A percentile compares a stretch with the other conserved stretches of the same genome.
Conservation (phyloP, 2,329 filamentous ascomycete species). For the Aureobasidium sp. region DNA sequence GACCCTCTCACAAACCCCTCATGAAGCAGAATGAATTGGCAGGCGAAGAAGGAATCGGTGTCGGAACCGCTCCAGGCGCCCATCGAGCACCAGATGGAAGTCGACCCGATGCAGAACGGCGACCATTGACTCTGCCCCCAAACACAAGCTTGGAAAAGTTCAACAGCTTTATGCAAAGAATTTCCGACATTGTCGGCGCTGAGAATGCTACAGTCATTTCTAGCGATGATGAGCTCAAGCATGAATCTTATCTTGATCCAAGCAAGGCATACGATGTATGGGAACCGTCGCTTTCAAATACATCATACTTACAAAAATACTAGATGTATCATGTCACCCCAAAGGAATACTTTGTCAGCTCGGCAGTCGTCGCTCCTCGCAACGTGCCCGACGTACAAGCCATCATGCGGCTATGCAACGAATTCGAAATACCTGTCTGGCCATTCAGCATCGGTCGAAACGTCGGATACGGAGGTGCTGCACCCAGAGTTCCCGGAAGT, state of each 20-base stretch:
- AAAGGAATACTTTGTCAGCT: constrained; percentile 40
- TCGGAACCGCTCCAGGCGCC: not conserved
- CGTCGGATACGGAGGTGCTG: constrained; percentile 50
- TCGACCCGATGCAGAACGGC: not conserved
- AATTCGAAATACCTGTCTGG: constrained; percentile 42
- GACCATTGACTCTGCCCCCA: not conserved
- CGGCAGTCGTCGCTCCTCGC: constrained; percentile 34
- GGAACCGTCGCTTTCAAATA: fast-evolving
- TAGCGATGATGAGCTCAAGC: constrained; percentile 2
- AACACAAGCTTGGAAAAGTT: not conserved
- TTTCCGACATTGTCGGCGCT: not conserved
- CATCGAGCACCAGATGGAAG: not conserved
- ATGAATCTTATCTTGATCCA: constrained; percentile 15
- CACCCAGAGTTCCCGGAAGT: constrained; percentile 46
- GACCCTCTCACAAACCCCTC: no score
- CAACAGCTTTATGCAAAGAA: not conserved
- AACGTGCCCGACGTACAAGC: constrained; percentile 41
- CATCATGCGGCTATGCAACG: constrained; percentile 41
- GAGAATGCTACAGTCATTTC: constrained; percentile 14
- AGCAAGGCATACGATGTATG: constrained; percentile 15
- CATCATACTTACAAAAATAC: not conserved
- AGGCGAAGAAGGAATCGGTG: not conserved
- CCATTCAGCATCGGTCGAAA: constrained; percentile 46
- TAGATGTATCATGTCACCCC: constrained; percentile 31
- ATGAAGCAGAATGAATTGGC: not conserved